These are phyloP conservation scores for Sporothrix variecibatus DNA, from an alignment of 2,329 filamentous ascomycete genomes.

Conservation along the genomic window DNA sequence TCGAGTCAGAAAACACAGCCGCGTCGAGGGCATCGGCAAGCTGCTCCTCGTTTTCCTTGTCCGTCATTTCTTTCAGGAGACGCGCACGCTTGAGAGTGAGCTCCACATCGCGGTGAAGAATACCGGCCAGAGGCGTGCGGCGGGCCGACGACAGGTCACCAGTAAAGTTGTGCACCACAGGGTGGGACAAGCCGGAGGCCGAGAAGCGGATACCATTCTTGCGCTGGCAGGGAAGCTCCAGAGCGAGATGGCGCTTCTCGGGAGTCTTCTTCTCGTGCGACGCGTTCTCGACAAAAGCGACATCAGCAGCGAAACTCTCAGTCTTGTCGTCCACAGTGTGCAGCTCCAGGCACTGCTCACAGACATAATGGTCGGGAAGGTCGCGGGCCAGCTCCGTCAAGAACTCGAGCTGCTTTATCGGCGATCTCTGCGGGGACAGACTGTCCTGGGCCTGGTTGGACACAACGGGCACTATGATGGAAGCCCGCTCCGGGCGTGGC, in stretches of 20 bases:
- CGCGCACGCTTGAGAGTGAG: background rate
- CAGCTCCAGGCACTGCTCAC: background rate
- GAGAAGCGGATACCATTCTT: background rate
- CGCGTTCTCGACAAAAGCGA: background rate
- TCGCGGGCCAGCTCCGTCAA: too few relatives aligned
- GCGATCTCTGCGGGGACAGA: too few relatives aligned
- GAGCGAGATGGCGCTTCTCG: background rate
- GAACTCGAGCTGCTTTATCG: too few relatives aligned
- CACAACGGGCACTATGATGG: too few relatives aligned
- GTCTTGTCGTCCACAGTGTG: background rate
- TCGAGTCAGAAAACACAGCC: too few relatives aligned
- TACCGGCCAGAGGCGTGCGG: background rate
- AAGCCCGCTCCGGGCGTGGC: too few relatives aligned
- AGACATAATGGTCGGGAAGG: too few relatives aligned
- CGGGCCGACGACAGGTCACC: background rate
- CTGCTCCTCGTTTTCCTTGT: background rate
- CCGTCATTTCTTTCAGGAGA: background rate
- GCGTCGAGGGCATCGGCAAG: too few relatives aligned
- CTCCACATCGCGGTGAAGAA: background rate
- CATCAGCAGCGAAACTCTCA: background rate
- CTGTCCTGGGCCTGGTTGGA: too few relatives aligned
- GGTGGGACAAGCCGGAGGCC: background rate
- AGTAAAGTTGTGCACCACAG: background rate
- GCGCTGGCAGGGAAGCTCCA: background rate
- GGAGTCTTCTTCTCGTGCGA: background rate